Evolutionary conservation across 495 filamentous ascomycete species (phyloP), one percentile per base, ranked within the genome.

Genomic region (Penicillium mononematosum): DNA sequence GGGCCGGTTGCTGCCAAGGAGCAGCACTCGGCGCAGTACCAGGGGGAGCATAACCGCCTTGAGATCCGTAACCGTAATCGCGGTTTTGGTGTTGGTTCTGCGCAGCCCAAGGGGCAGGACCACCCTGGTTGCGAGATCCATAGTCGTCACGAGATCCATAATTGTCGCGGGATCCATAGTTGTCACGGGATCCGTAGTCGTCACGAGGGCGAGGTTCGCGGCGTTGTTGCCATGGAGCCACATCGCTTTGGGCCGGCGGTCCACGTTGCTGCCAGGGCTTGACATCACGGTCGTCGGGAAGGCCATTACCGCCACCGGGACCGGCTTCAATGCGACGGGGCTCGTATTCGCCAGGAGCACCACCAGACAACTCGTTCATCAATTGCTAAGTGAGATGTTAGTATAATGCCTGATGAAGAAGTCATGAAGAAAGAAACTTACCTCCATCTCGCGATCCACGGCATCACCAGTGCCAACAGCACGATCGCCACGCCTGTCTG

Each of bases 311-410:
- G 19, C 80, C 74, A 14, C 77, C 80, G 53, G 91, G 88, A 22
- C 90, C 91, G 44, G 86, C 90, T 80, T 97, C 94, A 62, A 97
- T 96, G 55, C 86, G 89, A 62, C 88, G 88, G 63, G 88, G 85
- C 47, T 83, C 82, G 45, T 86, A 82, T 36, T 83, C 80, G 39
- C 81, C 79, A 48, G 83, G 75, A n/a, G 75, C 79, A 59, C 86
- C 88, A 53, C 91, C 92, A 63, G 88, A 91, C 56, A 98, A 80
- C 81, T 97, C 94, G 84, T 93, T 86, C 91, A 98, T 95, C 69
- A 98, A 90, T 89, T 93, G 88, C 90, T 95, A 65, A 11, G 53
- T 56, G 41, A 17, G 36, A 53, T 55, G 69, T 83, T 69, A 80
- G 72, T 72, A 48, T 27, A n/a, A 24, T 29, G 31, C 5, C 20